These are phyloP conservation scores for Coniochaeta hoffmannii DNA, from an alignment of 2,329 filamentous ascomycete species.

Conservation along the genomic window DNA sequence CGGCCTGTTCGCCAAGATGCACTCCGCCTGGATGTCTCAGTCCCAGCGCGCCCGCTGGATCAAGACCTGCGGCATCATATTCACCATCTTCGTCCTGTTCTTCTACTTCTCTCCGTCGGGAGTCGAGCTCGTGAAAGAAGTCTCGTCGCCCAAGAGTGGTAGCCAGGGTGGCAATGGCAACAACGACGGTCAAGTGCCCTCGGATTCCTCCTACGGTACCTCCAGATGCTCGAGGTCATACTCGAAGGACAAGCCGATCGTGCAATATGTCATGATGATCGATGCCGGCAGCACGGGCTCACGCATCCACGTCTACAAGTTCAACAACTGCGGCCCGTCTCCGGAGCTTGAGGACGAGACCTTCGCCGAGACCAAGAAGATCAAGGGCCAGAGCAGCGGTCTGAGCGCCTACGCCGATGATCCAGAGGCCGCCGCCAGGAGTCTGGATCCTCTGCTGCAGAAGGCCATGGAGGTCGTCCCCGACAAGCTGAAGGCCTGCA, in stretches of 20 bases:
- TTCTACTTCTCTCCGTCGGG: conserved; percentile 56
- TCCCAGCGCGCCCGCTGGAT: conserved; percentile 58
- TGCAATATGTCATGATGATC: conserved; percentile 98
- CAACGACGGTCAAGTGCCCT: conserved; percentile 47
- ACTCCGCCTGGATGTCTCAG: conserved; percentile 54
- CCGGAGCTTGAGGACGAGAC: conserved; percentile 88
- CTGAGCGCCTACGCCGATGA: conserved; percentile 84
- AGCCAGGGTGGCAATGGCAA: too few relatives aligned
- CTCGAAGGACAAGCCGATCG: conserved; percentile 83
- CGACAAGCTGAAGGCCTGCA: conserved; percentile 83
- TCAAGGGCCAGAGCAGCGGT: conserved; percentile 55
- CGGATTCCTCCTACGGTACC: conserved; percentile 58
- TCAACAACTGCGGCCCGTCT: conserved; percentile 97
- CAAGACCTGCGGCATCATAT: conserved; percentile 56
- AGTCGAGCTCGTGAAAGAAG: conserved; percentile 44
- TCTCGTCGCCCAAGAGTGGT: background rate
- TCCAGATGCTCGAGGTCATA: conserved; percentile 74
- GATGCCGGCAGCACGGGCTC: conserved; percentile 97
- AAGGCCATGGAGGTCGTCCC: conserved; percentile 80
- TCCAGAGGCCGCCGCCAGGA: conserved; percentile 80
- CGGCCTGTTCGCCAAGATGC: conserved; percentile 46
- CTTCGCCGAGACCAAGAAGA: conserved; percentile 90
- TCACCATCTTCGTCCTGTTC: conserved; percentile 53
- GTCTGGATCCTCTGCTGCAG: conserved; percentile 79
- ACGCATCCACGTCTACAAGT: conserved; percentile 96